phyloP scores from a whole-genome alignment of 768 basidiomycete genomes.

The Leccinum pellstonianum region DNA sequence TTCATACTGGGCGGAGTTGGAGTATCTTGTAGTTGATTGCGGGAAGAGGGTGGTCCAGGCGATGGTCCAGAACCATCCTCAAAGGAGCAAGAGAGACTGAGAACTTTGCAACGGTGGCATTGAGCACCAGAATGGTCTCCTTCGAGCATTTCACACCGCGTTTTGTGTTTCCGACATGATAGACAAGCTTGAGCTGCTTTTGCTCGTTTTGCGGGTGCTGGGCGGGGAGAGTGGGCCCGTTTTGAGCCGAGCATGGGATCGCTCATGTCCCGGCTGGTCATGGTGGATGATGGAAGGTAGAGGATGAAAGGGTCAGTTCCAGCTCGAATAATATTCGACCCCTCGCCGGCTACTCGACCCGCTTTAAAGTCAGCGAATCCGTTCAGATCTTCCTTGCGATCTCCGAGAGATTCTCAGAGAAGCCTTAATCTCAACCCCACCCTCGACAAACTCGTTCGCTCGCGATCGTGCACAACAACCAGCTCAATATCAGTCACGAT shows the following conservation, averaged over 20 bases:
- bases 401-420: not conserved
- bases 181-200: constrained; percentile 47
- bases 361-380: constrained; percentile 30
- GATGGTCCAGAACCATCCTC: constrained; percentile 31
- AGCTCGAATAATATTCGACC: constrained; percentile 7
- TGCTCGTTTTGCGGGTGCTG: constrained; percentile 36
- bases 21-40: constrained; percentile 21
- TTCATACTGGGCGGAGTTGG: constrained; percentile 20
- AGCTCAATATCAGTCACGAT: not conserved
- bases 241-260: constrained; percentile 28
- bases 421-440: constrained; percentile 6
- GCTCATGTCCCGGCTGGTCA: constrained; percentile 18
- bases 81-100: constrained; percentile 46
- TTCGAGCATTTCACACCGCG: constrained; percentile 51
- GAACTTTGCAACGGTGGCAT: constrained; percentile 52
- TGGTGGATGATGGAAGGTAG: constrained; percentile 15
- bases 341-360: constrained; percentile 16
- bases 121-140: constrained; percentile 35
- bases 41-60: constrained; percentile 17
- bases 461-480: not conserved
- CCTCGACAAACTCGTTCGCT: not conserved
- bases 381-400: not conserved
- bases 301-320: constrained; percentile 1
- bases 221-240: constrained; percentile 33
- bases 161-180: constrained; percentile 48